Percentiles rank a stretch among this genome's conserved stretches.
Evolutionary conservation across 2,329 filamentous ascomycete species (phyloP).

Genomic region (Neopestalotiopsis rosae): DNA sequence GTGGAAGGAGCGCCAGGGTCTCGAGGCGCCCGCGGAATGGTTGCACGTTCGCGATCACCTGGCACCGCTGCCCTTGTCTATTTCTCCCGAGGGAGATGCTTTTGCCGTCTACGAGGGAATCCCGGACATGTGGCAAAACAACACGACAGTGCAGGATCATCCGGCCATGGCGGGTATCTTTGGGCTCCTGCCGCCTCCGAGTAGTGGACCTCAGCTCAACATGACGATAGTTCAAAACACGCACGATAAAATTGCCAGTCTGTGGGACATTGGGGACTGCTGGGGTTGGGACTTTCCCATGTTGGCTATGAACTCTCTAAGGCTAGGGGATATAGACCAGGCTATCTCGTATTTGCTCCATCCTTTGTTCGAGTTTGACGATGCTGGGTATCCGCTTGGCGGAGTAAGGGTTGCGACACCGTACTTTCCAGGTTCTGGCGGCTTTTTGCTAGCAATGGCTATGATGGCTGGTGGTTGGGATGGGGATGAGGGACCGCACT

Average conservation of each 20-base stretch:
- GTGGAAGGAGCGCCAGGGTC: conserved; percentile 56
- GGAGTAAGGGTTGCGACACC: conserved; percentile 59
- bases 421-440: conserved; percentile 59
- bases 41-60: conserved; percentile 54
- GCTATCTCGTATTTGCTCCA: conserved; percentile 52
- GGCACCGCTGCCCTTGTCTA: conserved; percentile 58
- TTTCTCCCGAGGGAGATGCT: conserved; percentile 45
- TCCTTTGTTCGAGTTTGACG: conserved; percentile 58
- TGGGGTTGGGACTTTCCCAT: conserved; percentile 52
- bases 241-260: conserved; percentile 42
- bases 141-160: conserved; percentile 44
- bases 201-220: conserved; percentile 40
- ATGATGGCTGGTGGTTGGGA: conserved; percentile 66
- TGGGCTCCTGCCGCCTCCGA: conserved; percentile 46
- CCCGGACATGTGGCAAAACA: conserved; percentile 45
- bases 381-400: conserved; percentile 59
- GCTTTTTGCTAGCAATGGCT: conserved; percentile 55
- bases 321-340: conserved; percentile 44
- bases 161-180: conserved; percentile 49
- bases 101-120: conserved; percentile 62
- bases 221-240: conserved; percentile 41
- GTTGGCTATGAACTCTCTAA: conserved; percentile 49
- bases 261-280: conserved; percentile 45
- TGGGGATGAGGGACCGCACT: conserved; percentile 49
- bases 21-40: conserved; percentile 52